Conservation (phyloP, 441 rosid genomes). For the Syzygium malaccense region DNA sequence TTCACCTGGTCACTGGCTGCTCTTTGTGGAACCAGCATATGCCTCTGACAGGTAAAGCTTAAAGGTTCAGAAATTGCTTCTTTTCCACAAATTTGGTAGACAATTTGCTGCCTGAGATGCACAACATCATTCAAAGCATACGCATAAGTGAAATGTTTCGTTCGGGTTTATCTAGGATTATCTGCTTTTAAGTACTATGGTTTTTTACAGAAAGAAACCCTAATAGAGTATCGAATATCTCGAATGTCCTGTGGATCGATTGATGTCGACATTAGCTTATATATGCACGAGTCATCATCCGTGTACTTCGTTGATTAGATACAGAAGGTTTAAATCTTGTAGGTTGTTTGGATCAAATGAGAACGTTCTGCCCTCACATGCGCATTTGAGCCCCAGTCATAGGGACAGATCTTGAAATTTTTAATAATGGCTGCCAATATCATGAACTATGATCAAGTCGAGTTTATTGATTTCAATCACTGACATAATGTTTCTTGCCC, state of each 20-base stretch:
- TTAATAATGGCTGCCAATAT: neutral
- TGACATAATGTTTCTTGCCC: no score
- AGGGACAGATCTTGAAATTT: neutral
- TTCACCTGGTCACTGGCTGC: conserved; percentile 74
- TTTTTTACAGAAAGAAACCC: neutral
- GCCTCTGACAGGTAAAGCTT: conserved; percentile 75
- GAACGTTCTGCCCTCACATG: neutral
- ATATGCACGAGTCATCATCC: neutral
- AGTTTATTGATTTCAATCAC: no score
- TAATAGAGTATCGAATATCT: neutral
- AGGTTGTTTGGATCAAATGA: neutral
- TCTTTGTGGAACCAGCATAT: conserved; percentile 62
- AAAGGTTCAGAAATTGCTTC: neutral
- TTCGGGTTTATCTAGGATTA: neutral
- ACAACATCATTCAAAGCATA: neutral
- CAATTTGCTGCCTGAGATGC: neutral
- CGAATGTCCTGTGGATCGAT: neutral
- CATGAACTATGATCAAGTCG: no score
- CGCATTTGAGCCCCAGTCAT: neutral
- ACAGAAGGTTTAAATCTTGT: neutral
- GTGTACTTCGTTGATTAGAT: neutral
- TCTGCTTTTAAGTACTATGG: neutral
- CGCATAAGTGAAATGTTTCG: neutral
- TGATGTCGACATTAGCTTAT: neutral
- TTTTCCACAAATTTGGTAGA: neutral